phyloP scores from a whole-genome alignment of 352 stramenopile genomes.

The Globisporangium uncinulatum region DNA sequence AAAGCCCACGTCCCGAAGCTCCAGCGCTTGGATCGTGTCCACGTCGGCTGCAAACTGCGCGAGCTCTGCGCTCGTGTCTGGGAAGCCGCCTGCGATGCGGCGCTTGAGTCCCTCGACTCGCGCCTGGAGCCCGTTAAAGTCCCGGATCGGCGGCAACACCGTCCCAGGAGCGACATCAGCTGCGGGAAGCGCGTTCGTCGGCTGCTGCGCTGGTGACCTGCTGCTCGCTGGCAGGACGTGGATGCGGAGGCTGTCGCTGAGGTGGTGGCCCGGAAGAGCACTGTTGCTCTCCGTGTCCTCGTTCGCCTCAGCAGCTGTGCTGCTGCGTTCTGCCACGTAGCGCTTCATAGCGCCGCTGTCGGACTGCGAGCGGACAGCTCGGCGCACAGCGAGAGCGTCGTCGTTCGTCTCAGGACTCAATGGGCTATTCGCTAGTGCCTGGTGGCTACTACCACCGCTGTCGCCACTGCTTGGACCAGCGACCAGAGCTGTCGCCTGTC shows the following conservation, averaged over 20 bases:
- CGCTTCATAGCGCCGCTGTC: constrained; percentile 32
- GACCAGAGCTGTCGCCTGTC: background rate
- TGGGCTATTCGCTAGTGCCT: background rate
- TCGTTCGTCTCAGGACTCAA: constrained; percentile 1
- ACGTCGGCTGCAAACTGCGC: constrained; percentile 34
- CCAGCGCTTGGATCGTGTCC: constrained; percentile 21
- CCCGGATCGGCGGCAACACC: constrained; percentile 21
- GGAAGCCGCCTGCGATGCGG: constrained; percentile 28
- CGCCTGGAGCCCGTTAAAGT: constrained; percentile 40
- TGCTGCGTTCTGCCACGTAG: constrained; percentile 3
- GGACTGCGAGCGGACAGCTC: constrained; percentile 34
- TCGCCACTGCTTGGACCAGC: background rate
- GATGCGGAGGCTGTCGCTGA: constrained; percentile 5
- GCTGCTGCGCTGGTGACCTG: background rate
- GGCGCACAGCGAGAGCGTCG: constrained; percentile 13
- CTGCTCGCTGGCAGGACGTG: constrained; percentile 2
- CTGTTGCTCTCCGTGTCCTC: background rate
- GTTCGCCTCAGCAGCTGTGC: background rate
- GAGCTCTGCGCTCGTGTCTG: constrained; percentile 35
- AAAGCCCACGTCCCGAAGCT: constrained; percentile 38
- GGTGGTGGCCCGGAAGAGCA: background rate
- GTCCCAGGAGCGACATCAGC: background rate
- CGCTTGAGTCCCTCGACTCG: constrained; percentile 52
- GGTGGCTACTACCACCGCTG: background rate
- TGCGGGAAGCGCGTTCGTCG: background rate